Conservation (phyloP, 371 early-diverging fungal genomes). For the Fennellomyces sp. region DNA sequence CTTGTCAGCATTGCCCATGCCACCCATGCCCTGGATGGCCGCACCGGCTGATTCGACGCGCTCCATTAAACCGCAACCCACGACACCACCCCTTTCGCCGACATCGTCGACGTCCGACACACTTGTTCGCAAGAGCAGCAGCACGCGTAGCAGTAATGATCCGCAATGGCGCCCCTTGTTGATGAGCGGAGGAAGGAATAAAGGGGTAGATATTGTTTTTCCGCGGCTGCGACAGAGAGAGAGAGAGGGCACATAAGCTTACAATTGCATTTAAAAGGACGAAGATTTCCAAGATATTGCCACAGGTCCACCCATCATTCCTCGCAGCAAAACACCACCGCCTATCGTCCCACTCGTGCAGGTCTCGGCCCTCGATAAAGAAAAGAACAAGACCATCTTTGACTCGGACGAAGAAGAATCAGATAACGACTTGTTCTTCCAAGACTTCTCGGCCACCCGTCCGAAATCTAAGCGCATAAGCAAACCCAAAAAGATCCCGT, state of each 20-base stretch:
- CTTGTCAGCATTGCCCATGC: neutral
- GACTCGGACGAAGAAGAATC: conserved; percentile 33
- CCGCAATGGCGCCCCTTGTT: neutral
- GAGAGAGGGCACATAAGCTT: too few species aligned
- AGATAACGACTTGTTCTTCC: conserved; percentile 40
- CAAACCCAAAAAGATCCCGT: neutral
- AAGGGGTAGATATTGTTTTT: neutral
- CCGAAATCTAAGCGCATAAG: neutral
- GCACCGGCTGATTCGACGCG: neutral
- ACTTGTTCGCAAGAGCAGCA: neutral
- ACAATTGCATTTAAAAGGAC: neutral
- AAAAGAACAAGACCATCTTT: conserved; percentile 8
- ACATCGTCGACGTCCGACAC: conserved; percentile 7
- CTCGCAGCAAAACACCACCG: conserved; percentile 11
- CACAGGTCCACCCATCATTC: conserved; percentile 10
- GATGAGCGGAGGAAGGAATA: neutral
- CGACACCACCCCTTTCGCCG: conserved; percentile 12
- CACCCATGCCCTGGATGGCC: conserved; percentile 5
- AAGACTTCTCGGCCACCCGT: conserved; percentile 27
- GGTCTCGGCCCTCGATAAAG: neutral
- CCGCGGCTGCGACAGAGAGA: too few species aligned
- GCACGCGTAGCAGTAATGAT: conserved; percentile 5
- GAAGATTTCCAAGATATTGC: conserved; percentile 13
- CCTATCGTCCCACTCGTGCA: conserved; percentile 1
- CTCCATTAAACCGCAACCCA: neutral